A percentile compares a stretch with the other conserved stretches of the same genome.
phyloP scores from a whole-genome alignment of 208 protist genomes.

The Trypanosoma melophagium region DNA sequence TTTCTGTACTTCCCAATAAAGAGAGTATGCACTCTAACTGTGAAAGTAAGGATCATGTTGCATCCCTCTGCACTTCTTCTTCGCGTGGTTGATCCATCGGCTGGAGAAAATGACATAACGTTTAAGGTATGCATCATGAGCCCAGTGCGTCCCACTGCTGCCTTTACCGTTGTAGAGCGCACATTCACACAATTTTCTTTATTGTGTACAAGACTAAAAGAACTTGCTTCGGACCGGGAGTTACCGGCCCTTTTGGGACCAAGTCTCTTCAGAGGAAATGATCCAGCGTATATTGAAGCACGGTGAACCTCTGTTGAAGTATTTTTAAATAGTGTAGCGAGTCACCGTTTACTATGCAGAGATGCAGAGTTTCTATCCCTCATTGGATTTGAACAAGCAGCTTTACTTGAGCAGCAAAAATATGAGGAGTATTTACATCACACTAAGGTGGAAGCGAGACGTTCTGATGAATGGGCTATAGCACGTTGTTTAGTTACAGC shows the following conservation, averaged over 20 bases:
- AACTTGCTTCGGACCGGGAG: not conserved
- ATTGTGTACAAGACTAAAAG: not conserved
- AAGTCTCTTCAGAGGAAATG: not conserved
- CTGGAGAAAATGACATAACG: not conserved
- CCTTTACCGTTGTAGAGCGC: not conserved
- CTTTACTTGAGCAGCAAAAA: not conserved
- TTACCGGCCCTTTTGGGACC: not conserved
- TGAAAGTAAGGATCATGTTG: not conserved
- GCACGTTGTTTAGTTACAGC: not conserved
- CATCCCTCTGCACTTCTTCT: not conserved
- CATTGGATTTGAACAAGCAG: not conserved
- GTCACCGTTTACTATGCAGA: not conserved
- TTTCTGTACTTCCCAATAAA: not conserved
- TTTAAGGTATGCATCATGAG: constrained; percentile 3
- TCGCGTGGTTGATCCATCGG: constrained; percentile 3
- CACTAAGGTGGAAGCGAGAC: no score
- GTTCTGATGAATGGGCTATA: not conserved
- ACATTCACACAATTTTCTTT: not conserved
- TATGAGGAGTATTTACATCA: no score
- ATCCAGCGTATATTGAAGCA: not conserved
- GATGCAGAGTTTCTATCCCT: constrained; percentile 2
- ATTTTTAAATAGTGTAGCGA: not conserved
- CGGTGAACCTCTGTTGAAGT: not conserved
- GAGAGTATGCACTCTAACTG: not conserved
- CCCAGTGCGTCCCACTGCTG: not conserved